Conservation (phyloP, 352 stramenopile species). For the Phytophthora idaei region DNA sequence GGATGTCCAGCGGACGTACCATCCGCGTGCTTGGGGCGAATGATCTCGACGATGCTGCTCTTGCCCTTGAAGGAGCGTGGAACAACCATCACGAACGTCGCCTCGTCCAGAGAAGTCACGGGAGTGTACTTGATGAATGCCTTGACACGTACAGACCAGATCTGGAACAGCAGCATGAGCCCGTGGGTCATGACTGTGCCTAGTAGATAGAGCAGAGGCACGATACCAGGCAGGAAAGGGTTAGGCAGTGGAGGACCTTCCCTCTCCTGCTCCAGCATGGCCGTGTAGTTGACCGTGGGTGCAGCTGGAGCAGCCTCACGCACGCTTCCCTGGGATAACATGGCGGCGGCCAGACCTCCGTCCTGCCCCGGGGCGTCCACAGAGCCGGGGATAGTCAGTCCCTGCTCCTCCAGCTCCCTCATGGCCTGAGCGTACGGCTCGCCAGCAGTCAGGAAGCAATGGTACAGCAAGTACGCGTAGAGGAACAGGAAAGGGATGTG, state of each 20-base stretch:
- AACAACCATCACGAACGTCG: constrained; percentile 83
- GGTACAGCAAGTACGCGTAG: constrained; percentile 74
- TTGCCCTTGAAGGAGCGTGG: constrained; percentile 89
- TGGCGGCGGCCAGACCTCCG: constrained; percentile 69
- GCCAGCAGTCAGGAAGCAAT: constrained; percentile 65
- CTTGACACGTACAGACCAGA: constrained; percentile 85
- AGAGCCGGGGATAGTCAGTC: constrained; percentile 46
- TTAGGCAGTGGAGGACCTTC: constrained; percentile 84
- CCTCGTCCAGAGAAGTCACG: constrained; percentile 58
- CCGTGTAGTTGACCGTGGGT: constrained; percentile 62
- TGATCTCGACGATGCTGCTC: constrained; percentile 81
- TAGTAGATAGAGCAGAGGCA: constrained; percentile 88
- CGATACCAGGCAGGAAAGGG: constrained; percentile 90
- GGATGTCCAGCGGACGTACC: constrained; percentile 45
- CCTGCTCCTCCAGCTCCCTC: constrained; percentile 67
- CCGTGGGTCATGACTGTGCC: constrained; percentile 80
- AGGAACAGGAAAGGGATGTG: constrained; percentile 72
- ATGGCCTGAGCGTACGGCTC: constrained; percentile 82
- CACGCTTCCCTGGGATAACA: constrained; percentile 72
- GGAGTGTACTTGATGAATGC: constrained; percentile 88
- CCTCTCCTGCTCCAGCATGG: constrained; percentile 57
- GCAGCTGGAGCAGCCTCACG: constrained; percentile 46
- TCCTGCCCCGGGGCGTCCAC: constrained; percentile 29
- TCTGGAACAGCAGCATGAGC: constrained; percentile 89
- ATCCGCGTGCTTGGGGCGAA: constrained; percentile 41